Percentiles rank a stretch among this genome's conserved stretches.
Evolutionary conservation across 345 rosid species (phyloP).

Genomic region (Crucihimalaya himalaica): DNA sequence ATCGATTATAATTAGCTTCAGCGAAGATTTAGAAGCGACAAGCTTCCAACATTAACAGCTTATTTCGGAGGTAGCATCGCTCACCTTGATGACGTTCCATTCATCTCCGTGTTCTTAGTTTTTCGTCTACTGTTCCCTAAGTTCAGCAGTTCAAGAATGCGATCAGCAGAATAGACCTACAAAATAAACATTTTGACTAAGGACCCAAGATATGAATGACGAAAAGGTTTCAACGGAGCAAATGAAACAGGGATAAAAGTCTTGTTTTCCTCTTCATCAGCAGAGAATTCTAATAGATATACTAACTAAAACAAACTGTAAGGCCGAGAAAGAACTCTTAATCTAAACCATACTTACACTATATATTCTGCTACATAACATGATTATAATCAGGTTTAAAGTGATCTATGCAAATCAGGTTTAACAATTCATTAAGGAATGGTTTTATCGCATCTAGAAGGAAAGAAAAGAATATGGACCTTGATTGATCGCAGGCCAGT

Average conservation of each 20-base stretch:
- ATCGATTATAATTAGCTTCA: too few species aligned
- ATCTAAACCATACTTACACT: background rate
- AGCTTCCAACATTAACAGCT: background rate
- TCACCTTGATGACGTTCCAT: slow-evolving; percentile 87
- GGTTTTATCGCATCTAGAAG: slow-evolving; percentile 2
- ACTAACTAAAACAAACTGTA: background rate
- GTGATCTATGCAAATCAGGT: background rate
- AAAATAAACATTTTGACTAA: slow-evolving; percentile 24
- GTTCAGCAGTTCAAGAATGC: slow-evolving; percentile 87
- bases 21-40: background rate
- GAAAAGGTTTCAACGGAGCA: background rate
- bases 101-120: slow-evolving; percentile 93
- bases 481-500: slow-evolving; percentile 84
- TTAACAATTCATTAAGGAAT: background rate
- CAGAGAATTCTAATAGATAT: background rate
- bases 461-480: slow-evolving; percentile 48
- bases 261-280: background rate
- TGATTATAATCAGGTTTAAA: background rate
- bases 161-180: slow-evolving; percentile 87
- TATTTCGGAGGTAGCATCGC: slow-evolving; percentile 14
- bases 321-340: background rate
- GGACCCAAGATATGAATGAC: background rate
- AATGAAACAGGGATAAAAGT: background rate
- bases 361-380: too few species aligned
- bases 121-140: slow-evolving; percentile 90